phyloP scores from a whole-genome alignment of 129 eudicot species.

The Saposhnikovia divaricata region DNA sequence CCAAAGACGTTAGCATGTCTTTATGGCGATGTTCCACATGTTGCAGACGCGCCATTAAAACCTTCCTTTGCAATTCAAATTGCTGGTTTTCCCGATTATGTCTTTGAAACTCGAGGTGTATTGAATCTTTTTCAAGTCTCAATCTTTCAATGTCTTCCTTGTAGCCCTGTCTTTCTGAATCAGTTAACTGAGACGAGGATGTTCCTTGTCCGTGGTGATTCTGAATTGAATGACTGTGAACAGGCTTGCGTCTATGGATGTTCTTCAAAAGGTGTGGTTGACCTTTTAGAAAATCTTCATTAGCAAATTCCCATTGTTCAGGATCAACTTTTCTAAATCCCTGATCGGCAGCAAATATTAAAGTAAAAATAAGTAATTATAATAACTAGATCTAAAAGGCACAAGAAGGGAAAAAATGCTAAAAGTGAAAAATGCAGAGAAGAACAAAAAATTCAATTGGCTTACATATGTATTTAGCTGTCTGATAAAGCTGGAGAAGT shows the following conservation, averaged over 20 bases:
- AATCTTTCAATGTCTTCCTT: slow-evolving; percentile 48
- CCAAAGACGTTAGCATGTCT: slow-evolving; percentile 38
- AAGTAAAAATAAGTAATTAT: not conserved
- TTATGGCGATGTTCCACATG: slow-evolving; percentile 39
- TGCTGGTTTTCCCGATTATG: slow-evolving; percentile 47
- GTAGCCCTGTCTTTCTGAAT: slow-evolving; percentile 41
- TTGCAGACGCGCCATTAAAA: slow-evolving; percentile 43
- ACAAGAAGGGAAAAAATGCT: not conserved
- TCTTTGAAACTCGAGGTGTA: slow-evolving; percentile 34
- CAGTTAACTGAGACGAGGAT: slow-evolving; percentile 34
- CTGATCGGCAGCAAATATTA: slow-evolving; percentile 19
- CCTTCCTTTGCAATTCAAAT: slow-evolving; percentile 28
- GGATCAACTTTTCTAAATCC: slow-evolving; percentile 93
- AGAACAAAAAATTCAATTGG: not conserved
- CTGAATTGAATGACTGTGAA: slow-evolving; percentile 63
- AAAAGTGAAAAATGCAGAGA: not conserved
- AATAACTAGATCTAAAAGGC: not conserved
- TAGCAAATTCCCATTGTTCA: slow-evolving; percentile 94
- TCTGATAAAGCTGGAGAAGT: slow-evolving; percentile 88
- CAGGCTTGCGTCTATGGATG: slow-evolving; percentile 72
- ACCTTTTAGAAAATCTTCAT: slow-evolving; percentile 77
- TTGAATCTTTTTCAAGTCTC: slow-evolving; percentile 38
- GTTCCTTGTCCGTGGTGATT: slow-evolving; percentile 37
- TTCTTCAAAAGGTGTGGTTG: slow-evolving; percentile 75
- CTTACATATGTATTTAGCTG: slow-evolving; percentile 95